Evolutionary conservation across 768 basidiomycete species (phyloP).

Genomic region (Tephrocybe sp.): DNA sequence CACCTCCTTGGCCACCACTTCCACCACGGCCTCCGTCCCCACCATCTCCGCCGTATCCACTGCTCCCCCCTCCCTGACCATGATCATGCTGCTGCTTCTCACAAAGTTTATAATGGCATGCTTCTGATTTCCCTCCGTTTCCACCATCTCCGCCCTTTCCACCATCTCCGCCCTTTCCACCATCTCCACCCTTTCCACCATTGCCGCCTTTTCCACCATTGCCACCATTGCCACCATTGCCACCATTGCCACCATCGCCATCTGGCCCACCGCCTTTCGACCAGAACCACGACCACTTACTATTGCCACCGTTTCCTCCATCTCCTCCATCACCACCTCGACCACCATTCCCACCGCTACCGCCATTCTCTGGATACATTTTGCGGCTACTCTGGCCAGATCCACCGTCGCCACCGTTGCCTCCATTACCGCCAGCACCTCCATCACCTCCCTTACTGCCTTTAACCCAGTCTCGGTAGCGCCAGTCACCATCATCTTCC

Average conservation of each 20-base stretch:
- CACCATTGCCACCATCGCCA: slow-evolving; percentile 1
- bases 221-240: slow-evolving; percentile 2
- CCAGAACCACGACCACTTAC: slow-evolving; percentile 1
- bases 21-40: slow-evolving; percentile 8
- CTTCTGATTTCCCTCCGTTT: not conserved
- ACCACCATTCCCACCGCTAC: not conserved
- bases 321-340: not conserved
- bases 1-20: slow-evolving; percentile 1
- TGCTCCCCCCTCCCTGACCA: slow-evolving; percentile 1
- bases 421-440: slow-evolving; percentile 2
- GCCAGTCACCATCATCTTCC: not conserved
- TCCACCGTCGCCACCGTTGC: slow-evolving; percentile 1
- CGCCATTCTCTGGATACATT: not conserved
- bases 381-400: not conserved
- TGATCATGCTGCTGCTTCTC: not conserved
- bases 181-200: slow-evolving; percentile 4
- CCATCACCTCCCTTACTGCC: not conserved
- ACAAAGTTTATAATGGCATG: no score
- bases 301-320: not conserved
- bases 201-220: slow-evolving; percentile 5
- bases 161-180: slow-evolving; percentile 1
- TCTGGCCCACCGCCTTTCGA: slow-evolving; percentile 1
- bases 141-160: slow-evolving; percentile 4
- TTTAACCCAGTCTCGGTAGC: not conserved
- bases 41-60: slow-evolving; percentile 1